Evolutionary conservation across 2,329 filamentous ascomycete genomes (phyloP), one percentile per base, ranked within the genome.

Genomic region (Claviceps sp.): DNA sequence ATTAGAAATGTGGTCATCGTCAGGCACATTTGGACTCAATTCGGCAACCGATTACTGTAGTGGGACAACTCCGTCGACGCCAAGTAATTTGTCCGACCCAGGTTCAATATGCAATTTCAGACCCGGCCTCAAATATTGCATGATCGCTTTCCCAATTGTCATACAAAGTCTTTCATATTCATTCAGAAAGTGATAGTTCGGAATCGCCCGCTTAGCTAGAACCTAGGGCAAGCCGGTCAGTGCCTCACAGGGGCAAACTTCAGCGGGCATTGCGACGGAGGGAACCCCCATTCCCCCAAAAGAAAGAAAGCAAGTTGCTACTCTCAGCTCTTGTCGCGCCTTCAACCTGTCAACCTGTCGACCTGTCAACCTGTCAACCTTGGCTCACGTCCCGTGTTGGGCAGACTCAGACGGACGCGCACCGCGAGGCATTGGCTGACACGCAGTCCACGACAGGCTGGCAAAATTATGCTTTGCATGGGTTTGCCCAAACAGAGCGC

Each of bases 391-490:
- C 6, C 45, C 17, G 45, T 22, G 45, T 47, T 22, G 45, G 45
- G n/a, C 45, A 47, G 45, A 38, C 30, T 22, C 24, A 26, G 45
- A 38, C 30, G n/a, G 30, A 37, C 17, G 11, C 45, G 11, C 3
- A 5, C 26, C 3, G 11, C n/a, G 38, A 19, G 46, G 34, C 46
- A 40, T 48, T 24, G 46, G 17, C 46, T 16, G 46, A 16, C 46
- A 42, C 19, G 2, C 22, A 43, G 19, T 43, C 24, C 19, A 42
- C 38, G 38, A 49, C 47, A 49, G 24, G 47, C 22, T 49, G 37
- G 47, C 47, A 17, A 42, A 49, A 34, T 49, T 49, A 49, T 49
- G 47, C 38, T 42, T 49, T 49, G 47, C 47, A 49, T 41, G 47
- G n/a, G 22, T 22, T 17, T n/a, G 37, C n/a, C 47, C 47, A 49